These are phyloP conservation scores for Rheum nobile DNA, from an alignment of 148 eudicot genomes.

Conservation along the genomic window DNA sequence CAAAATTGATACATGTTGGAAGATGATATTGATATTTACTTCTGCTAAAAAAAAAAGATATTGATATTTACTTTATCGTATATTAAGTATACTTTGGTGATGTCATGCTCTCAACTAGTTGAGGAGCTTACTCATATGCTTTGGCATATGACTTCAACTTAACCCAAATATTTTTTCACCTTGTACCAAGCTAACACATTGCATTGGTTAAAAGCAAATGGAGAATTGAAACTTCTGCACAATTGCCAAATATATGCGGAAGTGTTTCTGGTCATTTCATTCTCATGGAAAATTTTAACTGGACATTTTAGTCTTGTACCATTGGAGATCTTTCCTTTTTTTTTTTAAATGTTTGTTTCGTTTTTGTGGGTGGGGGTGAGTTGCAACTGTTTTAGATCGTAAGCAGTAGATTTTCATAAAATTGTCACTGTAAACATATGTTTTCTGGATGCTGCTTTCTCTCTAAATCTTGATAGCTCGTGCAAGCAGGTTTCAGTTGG, in stretches of 20 bases:
- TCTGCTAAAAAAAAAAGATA: too few relatives aligned
- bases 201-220: background rate
- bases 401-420: too few relatives aligned
- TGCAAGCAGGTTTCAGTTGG: slow-evolving; percentile 71
- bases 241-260: background rate
- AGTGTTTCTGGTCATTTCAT: background rate
- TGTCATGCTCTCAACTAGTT: background rate
- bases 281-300: background rate
- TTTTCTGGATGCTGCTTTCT: background rate
- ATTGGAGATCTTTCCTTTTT: background rate
- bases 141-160: background rate
- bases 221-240: background rate
- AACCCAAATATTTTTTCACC: background rate
- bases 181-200: background rate
- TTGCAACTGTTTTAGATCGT: background rate
- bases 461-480: background rate
- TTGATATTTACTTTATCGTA: too few relatives aligned
- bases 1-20: background rate
- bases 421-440: background rate
- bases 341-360: too few relatives aligned
- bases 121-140: background rate
- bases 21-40: background rate
- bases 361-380: too few relatives aligned
- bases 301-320: background rate
- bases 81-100: background rate